These are phyloP conservation scores for Geranium rotundifolium DNA, from an alignment of 345 rosid species.

Conservation along the genomic window DNA sequence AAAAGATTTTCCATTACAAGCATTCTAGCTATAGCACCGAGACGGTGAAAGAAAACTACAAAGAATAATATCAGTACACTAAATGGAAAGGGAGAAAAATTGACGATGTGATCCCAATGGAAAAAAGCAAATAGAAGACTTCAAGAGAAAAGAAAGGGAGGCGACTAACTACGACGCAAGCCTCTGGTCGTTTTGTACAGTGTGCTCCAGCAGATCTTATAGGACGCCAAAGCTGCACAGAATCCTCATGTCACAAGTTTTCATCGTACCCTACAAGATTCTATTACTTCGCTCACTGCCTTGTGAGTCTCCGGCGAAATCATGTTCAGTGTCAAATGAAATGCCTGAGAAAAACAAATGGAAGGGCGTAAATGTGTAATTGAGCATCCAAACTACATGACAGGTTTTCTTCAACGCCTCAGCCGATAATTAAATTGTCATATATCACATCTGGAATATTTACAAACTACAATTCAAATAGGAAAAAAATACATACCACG, in stretches of 20 bases:
- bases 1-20: no score
- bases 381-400: no score
- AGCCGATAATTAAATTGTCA: no score
- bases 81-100: no score
- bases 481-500: slow-evolving; percentile 47
- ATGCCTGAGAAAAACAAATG: slow-evolving; percentile 36
- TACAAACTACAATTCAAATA: no score
- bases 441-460: no score
- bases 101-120: no score
- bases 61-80: neutral
- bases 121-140: no score
- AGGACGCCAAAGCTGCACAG: neutral
- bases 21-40: neutral
- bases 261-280: slow-evolving; percentile 63
- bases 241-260: slow-evolving; percentile 5
- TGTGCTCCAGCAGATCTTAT: no score
- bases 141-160: no score
- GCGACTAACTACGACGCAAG: neutral
- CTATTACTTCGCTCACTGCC: slow-evolving; percentile 85
- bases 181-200: neutral
- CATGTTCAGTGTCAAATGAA: slow-evolving; percentile 83
- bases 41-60: neutral
- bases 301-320: slow-evolving; percentile 87
- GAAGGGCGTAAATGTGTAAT: no score
- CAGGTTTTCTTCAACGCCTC: no score